phyloP scores from a whole-genome alignment of 148 eudicot genomes.

The Heliosperma pusillum region DNA sequence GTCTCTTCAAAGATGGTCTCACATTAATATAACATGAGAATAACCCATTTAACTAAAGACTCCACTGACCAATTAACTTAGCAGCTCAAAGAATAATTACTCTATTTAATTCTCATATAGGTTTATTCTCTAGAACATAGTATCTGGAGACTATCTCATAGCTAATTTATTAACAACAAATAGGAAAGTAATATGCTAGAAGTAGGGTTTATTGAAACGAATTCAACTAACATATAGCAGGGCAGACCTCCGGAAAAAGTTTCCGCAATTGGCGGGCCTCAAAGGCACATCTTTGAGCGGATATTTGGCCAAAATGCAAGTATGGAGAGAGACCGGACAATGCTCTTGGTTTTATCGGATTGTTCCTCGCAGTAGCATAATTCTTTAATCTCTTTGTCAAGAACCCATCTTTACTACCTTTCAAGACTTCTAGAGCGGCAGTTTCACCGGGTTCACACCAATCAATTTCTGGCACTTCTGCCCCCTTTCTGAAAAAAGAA shows the following conservation, averaged over 20 bases:
- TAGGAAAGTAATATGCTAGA: not conserved
- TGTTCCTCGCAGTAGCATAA: slow-evolving; percentile 72
- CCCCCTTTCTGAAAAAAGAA: slow-evolving; percentile 66
- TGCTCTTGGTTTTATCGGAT: slow-evolving; percentile 72
- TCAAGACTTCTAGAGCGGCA: slow-evolving; percentile 73
- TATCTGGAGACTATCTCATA: no score
- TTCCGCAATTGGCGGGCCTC: slow-evolving; percentile 76
- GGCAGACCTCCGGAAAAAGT: slow-evolving; percentile 62
- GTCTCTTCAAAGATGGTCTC: not conserved
- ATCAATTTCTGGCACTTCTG: slow-evolving; percentile 82
- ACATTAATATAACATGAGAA: no score
- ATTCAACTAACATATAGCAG: slow-evolving; percentile 6
- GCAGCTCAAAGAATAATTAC: no score
- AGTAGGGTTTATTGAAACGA: not conserved
- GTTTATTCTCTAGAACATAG: no score
- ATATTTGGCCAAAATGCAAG: slow-evolving; percentile 93
- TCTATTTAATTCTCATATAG: no score
- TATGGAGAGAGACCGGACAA: slow-evolving; percentile 95
- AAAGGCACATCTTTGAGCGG: slow-evolving; percentile 94
- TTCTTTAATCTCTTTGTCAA: slow-evolving; percentile 67
- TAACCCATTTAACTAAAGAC: no score
- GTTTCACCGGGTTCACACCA: slow-evolving; percentile 97
- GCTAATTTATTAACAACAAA: no score
- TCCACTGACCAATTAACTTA: no score
- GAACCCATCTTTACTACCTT: slow-evolving; percentile 68